A percentile compares a stretch with the other conserved stretches of the same genome.
Evolutionary conservation across 805 yeast genomes (phyloP).

Genomic region (Candida methanosorbosa): DNA sequence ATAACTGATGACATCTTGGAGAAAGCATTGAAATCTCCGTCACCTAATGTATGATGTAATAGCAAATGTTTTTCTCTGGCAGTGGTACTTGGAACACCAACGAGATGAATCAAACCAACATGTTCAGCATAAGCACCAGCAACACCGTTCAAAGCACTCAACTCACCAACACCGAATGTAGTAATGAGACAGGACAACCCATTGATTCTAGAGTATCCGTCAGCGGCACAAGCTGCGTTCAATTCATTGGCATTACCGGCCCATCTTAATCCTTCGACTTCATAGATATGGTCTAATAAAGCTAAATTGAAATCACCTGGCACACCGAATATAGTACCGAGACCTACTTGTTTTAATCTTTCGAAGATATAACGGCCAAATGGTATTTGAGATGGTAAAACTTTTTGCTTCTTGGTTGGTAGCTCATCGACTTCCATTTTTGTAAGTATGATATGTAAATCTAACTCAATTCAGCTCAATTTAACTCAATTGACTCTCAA

Average conservation of each 20-base stretch:
- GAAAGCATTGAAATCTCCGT: conserved; percentile 75
- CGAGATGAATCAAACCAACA: conserved; percentile 77
- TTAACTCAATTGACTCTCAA: too few relatives aligned
- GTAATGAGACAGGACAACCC: conserved; percentile 69
- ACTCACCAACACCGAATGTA: conserved; percentile 89
- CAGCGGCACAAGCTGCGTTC: conserved; percentile 85
- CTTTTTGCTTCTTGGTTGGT: conserved; percentile 10
- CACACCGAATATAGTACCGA: conserved; percentile 67
- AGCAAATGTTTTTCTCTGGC: conserved; percentile 66
- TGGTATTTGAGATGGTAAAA: conserved; percentile 31
- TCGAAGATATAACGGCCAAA: conserved; percentile 74
- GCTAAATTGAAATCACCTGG: conserved; percentile 80
- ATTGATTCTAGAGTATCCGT: conserved; percentile 79
- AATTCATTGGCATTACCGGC: conserved; percentile 87
- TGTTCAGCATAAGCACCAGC: conserved; percentile 89
- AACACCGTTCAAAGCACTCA: conserved; percentile 75
- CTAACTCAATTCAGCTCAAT: too few relatives aligned
- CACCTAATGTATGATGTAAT: conserved; percentile 78
- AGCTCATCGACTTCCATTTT: not conserved
- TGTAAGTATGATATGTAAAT: too few relatives aligned
- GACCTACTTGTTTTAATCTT: conserved; percentile 64
- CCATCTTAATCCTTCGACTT: conserved; percentile 74
- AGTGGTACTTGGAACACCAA: conserved; percentile 75
- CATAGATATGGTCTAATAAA: conserved; percentile 62
- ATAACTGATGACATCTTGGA: conserved; percentile 70